Evolutionary conservation across 148 eudicot species (phyloP), one percentile per base, ranked within the genome.

Genomic region (Arctostaphylos glauca): DNA sequence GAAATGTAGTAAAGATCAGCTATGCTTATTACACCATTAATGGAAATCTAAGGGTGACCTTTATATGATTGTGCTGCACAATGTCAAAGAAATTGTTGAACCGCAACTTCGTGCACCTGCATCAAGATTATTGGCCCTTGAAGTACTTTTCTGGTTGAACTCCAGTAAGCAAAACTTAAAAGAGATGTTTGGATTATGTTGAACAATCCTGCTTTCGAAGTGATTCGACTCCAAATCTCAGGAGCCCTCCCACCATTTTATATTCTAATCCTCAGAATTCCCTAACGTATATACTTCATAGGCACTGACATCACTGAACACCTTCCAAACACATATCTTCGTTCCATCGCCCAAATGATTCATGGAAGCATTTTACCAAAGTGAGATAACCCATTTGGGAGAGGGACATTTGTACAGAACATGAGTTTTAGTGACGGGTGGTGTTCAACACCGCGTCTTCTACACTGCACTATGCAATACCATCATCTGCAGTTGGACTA

Each of bases 401-500:
- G 46, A 68, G 46, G 46, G 9, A 38, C 9, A 25, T 56, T 56
- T 56, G 15, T 56, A 7, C 18, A 56, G 60, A 56, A 56, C 60
- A 56, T 14, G 60, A 15, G 15, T 56, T 56, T 56, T 56, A 56
- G 60, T 15, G 15, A 15, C 18, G 4, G 60, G 60, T 18, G 15
- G 60, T 18, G 15, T 10, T 4, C 44, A 23, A 6, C 47, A n/a
- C 31, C 58, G 38, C 8, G 56, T 54, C 47, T 31, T 31, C 44
- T 43, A 77, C 56, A n/a, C 25, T 77, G 44, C 10, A 48, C 49
- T 25, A 8, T 54, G 60, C 59, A 54, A 5, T n/a, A 77, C 31
- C 82, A 80, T 44, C 48, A 43, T 58, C 71, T 43, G 71, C 70
- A 80, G 74, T 48, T 9, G 77, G 38, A 81, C 7, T 21, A 31